phyloP scores from a whole-genome alignment of 2,329 filamentous ascomycete genomes.

The Gnomoniopsis sp. region DNA sequence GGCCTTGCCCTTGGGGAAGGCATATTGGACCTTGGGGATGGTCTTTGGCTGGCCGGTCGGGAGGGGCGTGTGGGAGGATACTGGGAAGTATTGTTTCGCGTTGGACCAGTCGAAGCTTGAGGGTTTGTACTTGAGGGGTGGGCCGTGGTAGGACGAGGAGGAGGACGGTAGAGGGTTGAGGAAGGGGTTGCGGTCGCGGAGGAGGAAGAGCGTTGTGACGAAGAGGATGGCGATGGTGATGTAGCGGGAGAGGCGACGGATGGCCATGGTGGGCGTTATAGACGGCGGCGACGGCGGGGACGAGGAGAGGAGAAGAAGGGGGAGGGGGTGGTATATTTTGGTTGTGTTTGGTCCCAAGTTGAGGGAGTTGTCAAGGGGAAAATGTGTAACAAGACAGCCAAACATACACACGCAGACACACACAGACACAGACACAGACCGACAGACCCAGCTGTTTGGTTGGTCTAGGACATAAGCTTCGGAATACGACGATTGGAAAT shows the following conservation, averaged over 20 bases:
- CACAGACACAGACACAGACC: too few relatives aligned
- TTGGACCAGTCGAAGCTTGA: conserved; percentile 12
- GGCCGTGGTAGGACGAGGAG: neutral
- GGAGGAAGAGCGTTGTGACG: neutral
- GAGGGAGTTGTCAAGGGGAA: neutral
- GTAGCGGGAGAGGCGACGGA: neutral
- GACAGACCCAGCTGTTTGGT: too few relatives aligned
- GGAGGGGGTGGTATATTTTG: too few relatives aligned
- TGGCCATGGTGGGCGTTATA: neutral
- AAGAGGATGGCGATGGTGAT: neutral
- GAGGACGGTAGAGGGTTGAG: neutral
- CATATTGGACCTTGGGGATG: conserved; percentile 74
- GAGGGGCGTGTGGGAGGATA: conserved; percentile 71
- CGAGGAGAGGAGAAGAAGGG: too few relatives aligned
- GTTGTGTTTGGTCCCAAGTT: neutral
- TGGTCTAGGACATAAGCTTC: too few relatives aligned
- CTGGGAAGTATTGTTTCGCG: conserved; percentile 53
- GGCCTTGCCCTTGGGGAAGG: conserved; percentile 44
- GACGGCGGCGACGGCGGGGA: too few relatives aligned
- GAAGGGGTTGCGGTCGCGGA: neutral
- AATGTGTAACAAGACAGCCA: conserved; percentile 22
- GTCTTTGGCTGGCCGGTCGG: conserved; percentile 66
- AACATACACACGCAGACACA: too few relatives aligned
- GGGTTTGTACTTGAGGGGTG: neutral
- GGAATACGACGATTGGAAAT: too few relatives aligned